A percentile compares a stretch with the other conserved stretches of the same genome.
These are phyloP conservation scores for Talaromyces rugulosus DNA, from an alignment of 2,329 filamentous ascomycete species.

Conservation along the genomic window DNA sequence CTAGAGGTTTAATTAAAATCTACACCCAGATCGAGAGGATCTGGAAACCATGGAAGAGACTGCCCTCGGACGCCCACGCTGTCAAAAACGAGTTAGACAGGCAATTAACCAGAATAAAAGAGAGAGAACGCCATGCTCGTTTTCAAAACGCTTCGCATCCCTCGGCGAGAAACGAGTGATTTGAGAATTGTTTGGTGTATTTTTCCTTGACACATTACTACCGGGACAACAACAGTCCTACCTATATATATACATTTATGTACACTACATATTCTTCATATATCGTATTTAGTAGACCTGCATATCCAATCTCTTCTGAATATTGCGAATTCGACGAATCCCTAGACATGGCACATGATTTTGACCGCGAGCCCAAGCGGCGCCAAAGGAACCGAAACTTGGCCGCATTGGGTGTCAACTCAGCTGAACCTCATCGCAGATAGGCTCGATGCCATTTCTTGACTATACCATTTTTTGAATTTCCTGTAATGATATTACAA, in stretches of 20 bases:
- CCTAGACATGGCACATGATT: neutral
- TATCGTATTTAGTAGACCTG: neutral
- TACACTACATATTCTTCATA: neutral
- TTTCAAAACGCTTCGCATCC: neutral
- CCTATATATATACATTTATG: neutral
- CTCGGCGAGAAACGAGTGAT: neutral
- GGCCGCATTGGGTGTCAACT: too few species aligned
- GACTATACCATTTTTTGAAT: too few species aligned
- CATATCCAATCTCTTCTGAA: neutral
- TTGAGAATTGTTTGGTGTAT: neutral
- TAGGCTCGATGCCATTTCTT: too few species aligned
- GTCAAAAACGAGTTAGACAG: slow-evolving; percentile 35
- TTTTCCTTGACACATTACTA: neutral
- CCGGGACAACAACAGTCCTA: neutral
- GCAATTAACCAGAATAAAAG: slow-evolving; percentile 24
- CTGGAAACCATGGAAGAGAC: slow-evolving; percentile 35
- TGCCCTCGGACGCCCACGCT: slow-evolving; percentile 30
- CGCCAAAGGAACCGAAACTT: too few species aligned
- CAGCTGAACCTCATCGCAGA: too few species aligned
- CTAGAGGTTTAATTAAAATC: slow-evolving; percentile 32
- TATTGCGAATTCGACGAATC: neutral
- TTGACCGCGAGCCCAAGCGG: too few species aligned
- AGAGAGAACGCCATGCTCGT: neutral
- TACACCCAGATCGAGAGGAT: slow-evolving; percentile 38
- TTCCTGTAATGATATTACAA: too few species aligned